A percentile compares a stretch with the other conserved stretches of the same genome.
phyloP scores from a whole-genome alignment of 2,329 filamentous ascomycete genomes.

The Leptographium procerum region DNA sequence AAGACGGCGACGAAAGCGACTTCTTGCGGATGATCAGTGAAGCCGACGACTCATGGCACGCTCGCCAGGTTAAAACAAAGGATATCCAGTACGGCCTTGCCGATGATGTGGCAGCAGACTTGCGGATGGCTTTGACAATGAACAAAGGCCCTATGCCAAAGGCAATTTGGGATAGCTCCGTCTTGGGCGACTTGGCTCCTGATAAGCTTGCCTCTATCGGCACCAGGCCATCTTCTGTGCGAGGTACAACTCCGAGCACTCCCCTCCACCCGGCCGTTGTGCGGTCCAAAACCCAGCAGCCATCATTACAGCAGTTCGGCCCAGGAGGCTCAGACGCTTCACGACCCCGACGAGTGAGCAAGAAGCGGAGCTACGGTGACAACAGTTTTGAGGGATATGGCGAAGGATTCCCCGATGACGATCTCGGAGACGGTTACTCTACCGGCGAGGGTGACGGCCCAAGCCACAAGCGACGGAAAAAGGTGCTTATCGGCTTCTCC shows the following conservation, averaged over 20 bases:
- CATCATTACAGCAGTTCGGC: constrained; percentile 17
- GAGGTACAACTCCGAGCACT: constrained; percentile 41
- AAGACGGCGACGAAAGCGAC: constrained; percentile 37
- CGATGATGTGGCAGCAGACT: constrained; percentile 27
- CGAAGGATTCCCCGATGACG: constrained; percentile 60
- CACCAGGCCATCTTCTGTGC: constrained; percentile 29
- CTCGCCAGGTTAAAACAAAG: constrained; percentile 39
- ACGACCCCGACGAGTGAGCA: constrained; percentile 53
- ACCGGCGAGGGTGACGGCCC: constrained; percentile 55
- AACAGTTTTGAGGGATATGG: constrained; percentile 64
- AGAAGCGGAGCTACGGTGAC: constrained; percentile 68
- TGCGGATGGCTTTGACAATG: constrained; percentile 45
- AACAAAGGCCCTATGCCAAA: constrained; percentile 44
- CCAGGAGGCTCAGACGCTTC: constrained; percentile 28
- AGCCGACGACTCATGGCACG: constrained; percentile 47
- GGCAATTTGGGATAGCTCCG: constrained; percentile 43
- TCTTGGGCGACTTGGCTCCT: constrained; percentile 44
- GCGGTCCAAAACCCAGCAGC: constrained; percentile 24
- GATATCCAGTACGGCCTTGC: constrained; percentile 44
- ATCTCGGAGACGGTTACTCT: constrained; percentile 53
- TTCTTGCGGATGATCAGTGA: constrained; percentile 39
- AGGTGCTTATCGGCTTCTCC: constrained; percentile 34
- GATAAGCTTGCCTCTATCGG: constrained; percentile 24
- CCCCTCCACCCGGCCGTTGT: constrained; percentile 27
- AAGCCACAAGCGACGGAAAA: constrained; percentile 52